Evolutionary conservation across 495 filamentous ascomycete species (phyloP).

Genomic region (Cladorrhinum samala): DNA sequence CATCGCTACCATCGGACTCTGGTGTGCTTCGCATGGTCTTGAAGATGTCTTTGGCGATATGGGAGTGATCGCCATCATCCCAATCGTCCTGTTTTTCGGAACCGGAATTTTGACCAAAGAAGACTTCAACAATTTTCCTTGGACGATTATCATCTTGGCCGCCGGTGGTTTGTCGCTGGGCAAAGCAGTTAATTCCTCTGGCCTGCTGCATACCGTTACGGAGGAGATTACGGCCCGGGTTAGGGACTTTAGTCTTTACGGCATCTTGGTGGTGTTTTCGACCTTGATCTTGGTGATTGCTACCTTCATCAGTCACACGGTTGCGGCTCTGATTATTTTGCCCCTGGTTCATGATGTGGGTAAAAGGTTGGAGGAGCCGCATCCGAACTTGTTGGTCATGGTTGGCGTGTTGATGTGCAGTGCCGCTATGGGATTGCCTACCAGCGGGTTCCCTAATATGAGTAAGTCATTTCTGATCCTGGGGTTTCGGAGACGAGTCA

Average conservation of each 20-base stretch:
- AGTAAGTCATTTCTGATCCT: slow-evolving; percentile 55
- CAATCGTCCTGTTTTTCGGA: slow-evolving; percentile 92
- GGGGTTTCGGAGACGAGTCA: background rate
- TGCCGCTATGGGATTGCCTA: slow-evolving; percentile 83
- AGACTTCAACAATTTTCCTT: slow-evolving; percentile 99
- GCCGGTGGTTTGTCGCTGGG: slow-evolving; percentile 90
- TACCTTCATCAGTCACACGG: slow-evolving; percentile 97
- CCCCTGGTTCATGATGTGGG: slow-evolving; percentile 86
- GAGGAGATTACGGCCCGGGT: slow-evolving; percentile 64
- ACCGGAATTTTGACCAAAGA: slow-evolving; percentile 97
- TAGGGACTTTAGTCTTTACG: slow-evolving; percentile 75
- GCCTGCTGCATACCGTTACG: slow-evolving; percentile 87
- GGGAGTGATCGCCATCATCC: slow-evolving; percentile 96
- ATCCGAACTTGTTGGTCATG: slow-evolving; percentile 95
- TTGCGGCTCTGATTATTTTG: slow-evolving; percentile 90
- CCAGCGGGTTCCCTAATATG: slow-evolving; percentile 98
- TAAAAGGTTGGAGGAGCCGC: slow-evolving; percentile 73
- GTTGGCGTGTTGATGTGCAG: slow-evolving; percentile 57
- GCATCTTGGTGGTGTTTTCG: slow-evolving; percentile 80
- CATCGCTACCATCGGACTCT: slow-evolving; percentile 78
- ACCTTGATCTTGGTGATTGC: slow-evolving; percentile 85
- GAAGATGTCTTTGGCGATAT: slow-evolving; percentile 90
- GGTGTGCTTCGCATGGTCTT: slow-evolving; percentile 88
- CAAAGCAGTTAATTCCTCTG: slow-evolving; percentile 89
- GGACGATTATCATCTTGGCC: slow-evolving; percentile 99